Evolutionary conservation across 2,329 filamentous ascomycete species (phyloP), one percentile per base, ranked within the genome.

Genomic region (Capronia americana): DNA sequence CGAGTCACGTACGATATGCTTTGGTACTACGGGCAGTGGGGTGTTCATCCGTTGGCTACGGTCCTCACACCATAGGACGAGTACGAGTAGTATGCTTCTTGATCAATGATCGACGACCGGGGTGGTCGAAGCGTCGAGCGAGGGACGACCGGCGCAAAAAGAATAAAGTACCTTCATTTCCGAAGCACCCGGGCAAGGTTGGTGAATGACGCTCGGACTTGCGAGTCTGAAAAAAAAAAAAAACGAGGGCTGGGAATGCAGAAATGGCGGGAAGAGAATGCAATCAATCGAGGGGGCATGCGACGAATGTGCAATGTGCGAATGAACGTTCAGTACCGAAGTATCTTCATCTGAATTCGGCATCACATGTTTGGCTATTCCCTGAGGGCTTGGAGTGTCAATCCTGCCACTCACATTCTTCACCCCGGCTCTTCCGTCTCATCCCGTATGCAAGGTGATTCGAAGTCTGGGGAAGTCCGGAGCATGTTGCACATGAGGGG

Each of bases 61-160:
- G 5, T 2, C 28, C 28, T 30, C 28, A 30, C 8, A 30, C 28
- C 28, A n/a, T n/a, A n/a, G n/a, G n/a, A n/a, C n/a, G n/a, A n/a
- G n/a, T n/a, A n/a, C n/a, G n/a, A 30, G 41, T 46, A 14, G 11
- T 46, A 46, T 46, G 41, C 41, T 46, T 46, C n/a, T 46, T 46
- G 44, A 46, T 46, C 41, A 7, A 17, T 11, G 41, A 46, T 3
- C 30, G 11, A 32, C 30, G 30, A 32, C 30, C 30, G 30, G 30
- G 30, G 44, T n/a, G 44, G 44, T 46, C 44, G 2, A 46, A 46
- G 44, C 44, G 44, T 46, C 44, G 14, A 46, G 14, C 44, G 14
- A 46, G 14, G 14, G 17, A 6, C 8, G 2, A 32, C 30, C 30
- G 11, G 30, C n/a, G 8, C 10, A 10, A 3, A 32, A 32, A 2